A percentile compares a stretch with the other conserved stretches of the same genome.
phyloP scores from a whole-genome alignment of 2,329 filamentous ascomycete species.

The Paecilomyces sp. region DNA sequence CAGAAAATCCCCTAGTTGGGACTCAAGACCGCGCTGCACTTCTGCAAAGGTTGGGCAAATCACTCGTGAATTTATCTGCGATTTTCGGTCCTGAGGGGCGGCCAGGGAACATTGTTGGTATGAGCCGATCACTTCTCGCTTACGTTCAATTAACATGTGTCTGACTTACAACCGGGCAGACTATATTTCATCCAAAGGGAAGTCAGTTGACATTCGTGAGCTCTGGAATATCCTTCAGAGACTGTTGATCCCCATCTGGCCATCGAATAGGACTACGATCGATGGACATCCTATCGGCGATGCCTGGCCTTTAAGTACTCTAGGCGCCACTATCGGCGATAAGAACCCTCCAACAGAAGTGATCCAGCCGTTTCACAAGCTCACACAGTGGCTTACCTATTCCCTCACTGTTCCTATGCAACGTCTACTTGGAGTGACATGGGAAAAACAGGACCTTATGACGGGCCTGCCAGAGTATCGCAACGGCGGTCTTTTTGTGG shows the following conservation, averaged over 20 bases:
- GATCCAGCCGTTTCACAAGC: slow-evolving; percentile 52
- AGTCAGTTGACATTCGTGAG: slow-evolving; percentile 29
- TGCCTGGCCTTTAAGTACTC: slow-evolving; percentile 40
- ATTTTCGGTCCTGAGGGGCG: slow-evolving; percentile 39
- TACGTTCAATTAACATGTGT: not conserved
- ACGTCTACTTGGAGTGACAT: slow-evolving; percentile 45
- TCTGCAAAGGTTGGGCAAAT: slow-evolving; percentile 36
- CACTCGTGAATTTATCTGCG: slow-evolving; percentile 29
- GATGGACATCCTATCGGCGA: slow-evolving; percentile 41
- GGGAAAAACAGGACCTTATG: slow-evolving; percentile 48
- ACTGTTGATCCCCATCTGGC: slow-evolving; percentile 45
- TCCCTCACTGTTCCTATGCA: slow-evolving; percentile 62
- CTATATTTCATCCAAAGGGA: slow-evolving; percentile 24
- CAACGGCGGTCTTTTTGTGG: slow-evolving; percentile 70
- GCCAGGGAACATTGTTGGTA: slow-evolving; percentile 45
- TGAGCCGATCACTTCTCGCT: slow-evolving; percentile 4
- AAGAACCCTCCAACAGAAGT: slow-evolving; percentile 6
- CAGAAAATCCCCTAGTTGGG: slow-evolving; percentile 41
- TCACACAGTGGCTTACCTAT: slow-evolving; percentile 56
- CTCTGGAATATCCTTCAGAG: slow-evolving; percentile 41
- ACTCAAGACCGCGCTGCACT: slow-evolving; percentile 37
- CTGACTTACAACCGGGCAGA: slow-evolving; percentile 23
- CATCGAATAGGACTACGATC: slow-evolving; percentile 36
- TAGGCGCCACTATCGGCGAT: slow-evolving; percentile 9
- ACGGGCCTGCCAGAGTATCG: slow-evolving; percentile 73